phyloP scores from a whole-genome alignment of 768 basidiomycete genomes.

The Wakefieldia striispora region DNA sequence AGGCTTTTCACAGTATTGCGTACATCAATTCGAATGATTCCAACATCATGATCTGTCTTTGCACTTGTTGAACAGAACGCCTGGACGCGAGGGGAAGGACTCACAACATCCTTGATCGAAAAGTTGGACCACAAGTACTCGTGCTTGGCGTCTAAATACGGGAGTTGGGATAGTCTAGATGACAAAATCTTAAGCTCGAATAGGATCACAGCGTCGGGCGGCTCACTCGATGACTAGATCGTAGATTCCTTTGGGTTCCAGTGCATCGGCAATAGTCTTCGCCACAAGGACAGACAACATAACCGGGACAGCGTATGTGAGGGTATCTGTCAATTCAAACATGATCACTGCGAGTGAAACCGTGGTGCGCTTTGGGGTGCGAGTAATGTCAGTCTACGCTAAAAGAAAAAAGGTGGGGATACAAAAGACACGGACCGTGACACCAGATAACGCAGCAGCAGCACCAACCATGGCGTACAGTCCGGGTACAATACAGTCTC shows the following conservation, averaged over 20 bases:
- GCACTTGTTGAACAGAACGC: not conserved
- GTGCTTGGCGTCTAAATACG: conserved; percentile 89
- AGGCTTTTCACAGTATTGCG: conserved; percentile 78
- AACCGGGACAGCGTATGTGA: conserved; percentile 89
- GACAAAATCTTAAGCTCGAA: not conserved
- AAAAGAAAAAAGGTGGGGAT: not conserved
- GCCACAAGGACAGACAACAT: conserved; percentile 82
- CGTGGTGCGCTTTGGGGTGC: conserved; percentile 62
- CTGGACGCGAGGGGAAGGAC: conserved; percentile 25
- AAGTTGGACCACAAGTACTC: conserved; percentile 84
- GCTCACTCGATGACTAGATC: conserved; percentile 86
- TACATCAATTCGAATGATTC: conserved; percentile 68
- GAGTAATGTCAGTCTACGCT: conserved; percentile 6
- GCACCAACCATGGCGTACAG: conserved; percentile 97
- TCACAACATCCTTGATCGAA: conserved; percentile 75
- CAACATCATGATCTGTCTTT: conserved; percentile 66
- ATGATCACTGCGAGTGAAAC: conserved; percentile 95
- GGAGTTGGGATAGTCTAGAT: conserved; percentile 72
- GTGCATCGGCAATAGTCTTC: conserved; percentile 33
- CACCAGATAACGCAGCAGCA: conserved; percentile 91
- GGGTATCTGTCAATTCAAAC: conserved; percentile 90
- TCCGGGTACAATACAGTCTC: conserved; percentile 83
- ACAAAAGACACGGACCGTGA: conserved; percentile 56
- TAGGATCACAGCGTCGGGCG: not conserved
- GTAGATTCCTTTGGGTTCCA: conserved; percentile 85